Base-by-base conservation (phyloP, 2,329 filamentous ascomycete species). In the Lizonia empirigonia region DNA sequence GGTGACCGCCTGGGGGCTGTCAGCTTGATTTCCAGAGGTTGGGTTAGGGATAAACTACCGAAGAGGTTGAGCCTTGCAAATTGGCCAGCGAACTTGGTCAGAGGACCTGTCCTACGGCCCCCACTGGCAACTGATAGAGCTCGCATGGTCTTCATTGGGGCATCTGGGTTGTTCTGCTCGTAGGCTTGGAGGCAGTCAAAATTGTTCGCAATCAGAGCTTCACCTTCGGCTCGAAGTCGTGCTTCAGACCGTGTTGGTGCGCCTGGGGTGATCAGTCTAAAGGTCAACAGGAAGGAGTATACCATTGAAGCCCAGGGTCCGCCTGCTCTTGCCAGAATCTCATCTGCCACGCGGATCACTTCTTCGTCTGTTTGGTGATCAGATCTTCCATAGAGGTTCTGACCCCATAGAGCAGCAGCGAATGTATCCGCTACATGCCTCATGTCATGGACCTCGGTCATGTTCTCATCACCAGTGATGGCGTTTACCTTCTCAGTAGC, bases 131-230 rank as follows among this genome's bases (percentile, higher is more conserved):
- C 32, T 1, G 50, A 53, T 1, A 49, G 33, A 22, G 22, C 39
- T 2, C 39, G 37, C 1, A 53, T 53, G 5, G 34, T 48, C n/a
- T 49, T 53, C 34, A 53, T 42, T 1, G 41, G 24, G 3, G 35
- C 7, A 8, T 44, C 35, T 4, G 50, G 44, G 10, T 49, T 39
- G 8, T 23, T 39, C 5, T 10, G 22, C 27, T 53, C 35, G 7
- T 38, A 44, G 1, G 26, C 13, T 15, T 53, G 34, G 10, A 53
- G 44, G 2, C 39, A 23, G 9, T 39, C 18, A 12, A 53, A 15
- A 23, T 49, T 53, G 3, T 20, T 35, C 23, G 35, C 23, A 5
- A 36, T 33, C 3, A 45, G 4, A n/a, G 35, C 13, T 9, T 50
- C 39, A 2, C 38, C 30, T 13, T 50, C 40, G 1, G 26, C 34